phyloP scores from a whole-genome alignment of 2,329 filamentous ascomycete genomes.

The Fusarium setosum region DNA sequence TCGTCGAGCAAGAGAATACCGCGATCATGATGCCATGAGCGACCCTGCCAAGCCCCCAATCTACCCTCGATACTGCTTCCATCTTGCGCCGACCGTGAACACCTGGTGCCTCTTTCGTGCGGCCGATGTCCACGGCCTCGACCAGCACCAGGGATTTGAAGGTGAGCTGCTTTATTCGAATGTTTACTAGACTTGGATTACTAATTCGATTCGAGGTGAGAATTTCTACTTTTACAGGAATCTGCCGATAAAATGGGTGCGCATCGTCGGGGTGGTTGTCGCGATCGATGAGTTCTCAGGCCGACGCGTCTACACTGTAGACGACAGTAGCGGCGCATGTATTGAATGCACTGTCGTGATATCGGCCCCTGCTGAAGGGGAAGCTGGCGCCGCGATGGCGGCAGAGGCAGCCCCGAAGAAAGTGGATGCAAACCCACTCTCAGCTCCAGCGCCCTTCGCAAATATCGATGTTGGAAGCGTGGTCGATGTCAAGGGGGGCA shows the following conservation, averaged over 20 bases:
- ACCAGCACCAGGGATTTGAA: constrained; percentile 62
- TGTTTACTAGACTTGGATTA: not conserved
- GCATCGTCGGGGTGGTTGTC: constrained; percentile 77
- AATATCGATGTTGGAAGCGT: constrained; percentile 64
- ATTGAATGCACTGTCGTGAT: constrained; percentile 57
- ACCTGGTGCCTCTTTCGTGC: constrained; percentile 68
- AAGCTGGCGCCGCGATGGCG: not conserved
- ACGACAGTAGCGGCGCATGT: constrained; percentile 72
- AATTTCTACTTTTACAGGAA: constrained; percentile 76
- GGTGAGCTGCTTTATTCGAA: constrained; percentile 52
- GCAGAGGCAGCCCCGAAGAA: constrained; percentile 9
- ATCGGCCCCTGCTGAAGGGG: constrained; percentile 6
- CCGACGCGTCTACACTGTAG: constrained; percentile 66
- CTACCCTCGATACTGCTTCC: constrained; percentile 73
- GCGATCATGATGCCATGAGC: constrained; percentile 62
- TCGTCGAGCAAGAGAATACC: constrained; percentile 1
- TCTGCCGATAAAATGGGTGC: constrained; percentile 81
- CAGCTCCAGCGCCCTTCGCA: constrained; percentile 27
- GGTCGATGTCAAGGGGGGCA: constrained; percentile 66
- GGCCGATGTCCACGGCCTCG: constrained; percentile 61
- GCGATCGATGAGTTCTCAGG: constrained; percentile 64
- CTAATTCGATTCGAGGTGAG: constrained; percentile 52
- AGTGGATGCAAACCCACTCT: not conserved
- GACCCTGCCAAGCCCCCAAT: constrained; percentile 49
- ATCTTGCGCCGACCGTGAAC: constrained; percentile 69